Evolutionary conservation across 805 yeast genomes (phyloP).

Genomic region (Kockiozyma suomiensis): DNA sequence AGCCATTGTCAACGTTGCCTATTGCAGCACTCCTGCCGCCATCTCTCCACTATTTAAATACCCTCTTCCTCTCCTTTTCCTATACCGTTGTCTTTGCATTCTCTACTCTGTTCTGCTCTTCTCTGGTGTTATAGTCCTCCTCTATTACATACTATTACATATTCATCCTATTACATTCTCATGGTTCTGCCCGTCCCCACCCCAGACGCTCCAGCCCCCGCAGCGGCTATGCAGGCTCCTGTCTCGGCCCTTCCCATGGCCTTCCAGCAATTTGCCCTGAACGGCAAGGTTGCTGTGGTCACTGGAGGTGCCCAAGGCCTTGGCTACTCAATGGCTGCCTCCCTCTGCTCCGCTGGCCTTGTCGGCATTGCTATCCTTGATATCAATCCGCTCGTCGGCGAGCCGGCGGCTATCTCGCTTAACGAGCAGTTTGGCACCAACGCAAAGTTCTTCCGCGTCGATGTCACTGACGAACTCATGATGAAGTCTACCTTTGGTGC

Average conservation of each 20-base stretch:
- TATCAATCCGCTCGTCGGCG: conserved; percentile 62
- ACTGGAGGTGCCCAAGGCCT: conserved; percentile 74
- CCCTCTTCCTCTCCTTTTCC: background rate
- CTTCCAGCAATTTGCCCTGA: conserved; percentile 19
- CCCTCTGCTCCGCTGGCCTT: conserved; percentile 57
- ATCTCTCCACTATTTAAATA: background rate
- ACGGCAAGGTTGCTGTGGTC: conserved; percentile 60
- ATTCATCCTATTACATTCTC: background rate
- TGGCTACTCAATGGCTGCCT: conserved; percentile 62
- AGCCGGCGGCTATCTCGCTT: conserved; percentile 59
- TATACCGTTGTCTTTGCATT: background rate
- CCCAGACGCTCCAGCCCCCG: background rate
- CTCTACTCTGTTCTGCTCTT: background rate
- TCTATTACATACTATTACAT: background rate
- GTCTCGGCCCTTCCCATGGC: conserved; percentile 6
- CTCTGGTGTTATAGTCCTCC: background rate
- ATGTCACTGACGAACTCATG: conserved; percentile 54
- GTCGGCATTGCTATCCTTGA: conserved; percentile 57
- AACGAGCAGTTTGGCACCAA: conserved; percentile 54
- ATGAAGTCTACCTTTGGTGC: conserved; percentile 48
- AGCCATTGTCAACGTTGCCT: background rate
- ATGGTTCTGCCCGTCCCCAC: conserved; percentile 3
- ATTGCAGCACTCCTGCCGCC: conserved; percentile 2
- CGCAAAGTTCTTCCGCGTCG: conserved; percentile 66
- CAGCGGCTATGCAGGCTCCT: background rate